These are phyloP conservation scores for Pyrus betulifolia DNA, from an alignment of 306 rosid genomes.

Conservation along the genomic window DNA sequence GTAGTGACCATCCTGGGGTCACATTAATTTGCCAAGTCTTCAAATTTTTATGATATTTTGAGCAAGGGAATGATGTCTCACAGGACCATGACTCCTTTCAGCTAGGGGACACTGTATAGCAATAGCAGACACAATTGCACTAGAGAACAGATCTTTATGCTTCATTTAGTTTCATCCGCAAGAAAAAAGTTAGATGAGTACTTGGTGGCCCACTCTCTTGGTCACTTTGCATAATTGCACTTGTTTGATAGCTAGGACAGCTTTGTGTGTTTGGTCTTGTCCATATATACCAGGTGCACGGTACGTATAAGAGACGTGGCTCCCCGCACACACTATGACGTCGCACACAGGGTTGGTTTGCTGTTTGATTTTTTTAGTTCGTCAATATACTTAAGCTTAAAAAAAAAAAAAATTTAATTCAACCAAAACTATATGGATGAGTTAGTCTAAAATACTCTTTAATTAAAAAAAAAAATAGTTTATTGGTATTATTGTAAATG, in stretches of 20 bases:
- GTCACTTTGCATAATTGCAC: background rate
- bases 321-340: background rate
- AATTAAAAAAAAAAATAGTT: no score
- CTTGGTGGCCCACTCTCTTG: no score
- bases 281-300: background rate
- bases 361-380: no score
- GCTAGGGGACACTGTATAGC: background rate
- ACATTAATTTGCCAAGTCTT: no score
- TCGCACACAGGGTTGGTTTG: background rate
- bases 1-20: no score
- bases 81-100: background rate
- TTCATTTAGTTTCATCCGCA: background rate
- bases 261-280: background rate
- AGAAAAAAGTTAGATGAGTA: background rate
- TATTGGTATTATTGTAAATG: no score
- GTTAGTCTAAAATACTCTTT: no score
- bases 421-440: no score
- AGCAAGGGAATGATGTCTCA: background rate
- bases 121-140: background rate
- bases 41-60: no score
- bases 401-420: no score
- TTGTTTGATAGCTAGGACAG: background rate
- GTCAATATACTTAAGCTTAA: no score
- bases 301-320: constrained; percentile 5
- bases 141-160: background rate